phyloP scores from a whole-genome alignment of 228 moss, liverwort and hornwort species.

The Sphagnum magellanicum region DNA sequence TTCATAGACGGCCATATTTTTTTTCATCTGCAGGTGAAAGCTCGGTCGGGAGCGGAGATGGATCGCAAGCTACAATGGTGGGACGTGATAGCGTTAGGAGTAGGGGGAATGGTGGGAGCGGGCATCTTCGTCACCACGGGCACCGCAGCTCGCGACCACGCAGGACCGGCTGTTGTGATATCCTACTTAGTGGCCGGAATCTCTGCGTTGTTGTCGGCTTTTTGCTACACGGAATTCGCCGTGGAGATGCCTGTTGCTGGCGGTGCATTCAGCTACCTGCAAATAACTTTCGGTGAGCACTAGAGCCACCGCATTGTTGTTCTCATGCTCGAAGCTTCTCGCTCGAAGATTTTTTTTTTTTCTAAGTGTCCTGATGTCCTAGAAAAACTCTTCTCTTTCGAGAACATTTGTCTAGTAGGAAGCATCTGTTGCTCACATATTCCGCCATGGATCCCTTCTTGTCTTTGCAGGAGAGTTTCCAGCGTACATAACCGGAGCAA shows the following conservation, averaged over 20 bases:
- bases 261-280: conserved; percentile 92
- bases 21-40: conserved; percentile 24
- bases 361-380: no score
- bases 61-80: conserved; percentile 81
- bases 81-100: conserved; percentile 84
- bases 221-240: conserved; percentile 93
- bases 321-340: no score
- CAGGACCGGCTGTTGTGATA: conserved; percentile 73
- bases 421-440: no score
- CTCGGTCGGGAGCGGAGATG: conserved; percentile 62
- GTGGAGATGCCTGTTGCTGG: conserved; percentile 93
- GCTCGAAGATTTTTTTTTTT: no score
- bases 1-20: no score
- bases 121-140: conserved; percentile 94
- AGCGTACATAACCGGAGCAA: conserved; percentile 89
- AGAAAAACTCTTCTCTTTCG: no score
- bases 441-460: conserved; percentile 53
- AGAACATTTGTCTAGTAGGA: no score
- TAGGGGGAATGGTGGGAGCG: conserved; percentile 94
- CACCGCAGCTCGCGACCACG: conserved; percentile 55
- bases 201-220: conserved; percentile 79
- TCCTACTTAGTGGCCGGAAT: conserved; percentile 80
- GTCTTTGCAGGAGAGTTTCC: conserved; percentile 85
- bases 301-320: no score
- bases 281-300: conserved; percentile 69